Percentiles rank a stretch among this genome's conserved stretches.
Evolutionary conservation across 345 rosid species (phyloP).

Genomic region (Camelina sativa): DNA sequence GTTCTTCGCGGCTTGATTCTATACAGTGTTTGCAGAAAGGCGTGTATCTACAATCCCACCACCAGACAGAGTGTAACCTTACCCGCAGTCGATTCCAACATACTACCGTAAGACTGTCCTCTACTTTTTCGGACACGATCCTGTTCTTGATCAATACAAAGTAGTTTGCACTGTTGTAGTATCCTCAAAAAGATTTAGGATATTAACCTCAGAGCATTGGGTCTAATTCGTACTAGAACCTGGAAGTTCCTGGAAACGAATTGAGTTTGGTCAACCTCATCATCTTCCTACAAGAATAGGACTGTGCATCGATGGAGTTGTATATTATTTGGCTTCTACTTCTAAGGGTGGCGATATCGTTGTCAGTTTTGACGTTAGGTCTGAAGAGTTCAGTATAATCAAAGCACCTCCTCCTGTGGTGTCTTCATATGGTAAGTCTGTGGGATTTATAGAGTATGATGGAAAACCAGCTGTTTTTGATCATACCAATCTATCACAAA

Average conservation of each 20-base stretch:
- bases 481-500: not conserved
- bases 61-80: slow-evolving; percentile 20
- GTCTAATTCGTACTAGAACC: not conserved
- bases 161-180: not conserved
- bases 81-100: not conserved
- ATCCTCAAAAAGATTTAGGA: not conserved
- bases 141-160: not conserved
- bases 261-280: not conserved
- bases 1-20: slow-evolving; percentile 21
- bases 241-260: not conserved
- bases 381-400: not conserved
- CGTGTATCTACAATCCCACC: slow-evolving; percentile 23
- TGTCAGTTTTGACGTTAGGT: not conserved
- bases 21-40: not conserved
- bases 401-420: not conserved
- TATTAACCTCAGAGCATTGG: not conserved
- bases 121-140: not conserved
- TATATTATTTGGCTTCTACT: not conserved
- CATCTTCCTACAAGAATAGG: not conserved
- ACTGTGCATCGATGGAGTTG: not conserved
- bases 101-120: not conserved
- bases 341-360: not conserved
- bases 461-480: not conserved
- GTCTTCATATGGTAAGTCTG: not conserved
- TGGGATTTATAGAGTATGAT: slow-evolving; percentile 11